Percentiles rank a stretch among this genome's conserved stretches.
These are phyloP conservation scores for Clausena lansium DNA, from an alignment of 345 rosid genomes.

Conservation along the genomic window DNA sequence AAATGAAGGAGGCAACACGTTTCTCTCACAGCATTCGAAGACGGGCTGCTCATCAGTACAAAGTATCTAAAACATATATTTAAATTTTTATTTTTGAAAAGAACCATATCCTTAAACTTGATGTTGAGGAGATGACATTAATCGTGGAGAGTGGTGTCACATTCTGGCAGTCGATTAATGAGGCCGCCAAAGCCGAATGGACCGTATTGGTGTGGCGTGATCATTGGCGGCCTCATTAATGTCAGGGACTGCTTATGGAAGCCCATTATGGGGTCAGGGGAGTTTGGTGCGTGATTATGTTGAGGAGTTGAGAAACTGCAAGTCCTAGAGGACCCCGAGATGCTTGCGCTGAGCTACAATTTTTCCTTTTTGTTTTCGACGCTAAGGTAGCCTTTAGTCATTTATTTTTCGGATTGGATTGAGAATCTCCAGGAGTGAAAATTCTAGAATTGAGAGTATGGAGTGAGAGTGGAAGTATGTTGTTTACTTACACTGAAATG, in stretches of 20 bases:
- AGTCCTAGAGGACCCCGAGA: slow-evolving; percentile 48
- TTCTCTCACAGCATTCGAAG: slow-evolving; percentile 53
- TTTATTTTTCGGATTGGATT: no score
- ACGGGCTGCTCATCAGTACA: slow-evolving; percentile 72
- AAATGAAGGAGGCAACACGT: slow-evolving; percentile 67
- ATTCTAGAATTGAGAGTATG: no score
- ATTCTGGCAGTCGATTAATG: slow-evolving; percentile 51
- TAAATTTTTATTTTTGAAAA: neutral
- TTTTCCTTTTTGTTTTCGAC: no score
- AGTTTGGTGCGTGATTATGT: no score
- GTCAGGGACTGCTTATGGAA: slow-evolving; percentile 77
- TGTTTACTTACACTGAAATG: no score
- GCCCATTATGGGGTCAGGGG: slow-evolving; percentile 71
- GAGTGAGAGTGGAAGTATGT: accelerated
- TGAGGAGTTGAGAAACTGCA: slow-evolving; percentile 42
- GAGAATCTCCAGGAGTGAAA: accelerated
- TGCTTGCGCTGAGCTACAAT: slow-evolving; percentile 43
- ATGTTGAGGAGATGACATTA: no score
- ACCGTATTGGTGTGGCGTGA: slow-evolving; percentile 88
- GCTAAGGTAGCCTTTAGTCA: no score
- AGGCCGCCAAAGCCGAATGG: slow-evolving; percentile 61
- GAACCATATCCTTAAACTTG: neutral
- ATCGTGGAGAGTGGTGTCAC: no score
- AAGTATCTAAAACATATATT: slow-evolving; percentile 42
- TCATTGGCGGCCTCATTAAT: slow-evolving; percentile 74